phyloP scores from a whole-genome alignment of 257 asterid genomes.

The Solanum tarijense region DNA sequence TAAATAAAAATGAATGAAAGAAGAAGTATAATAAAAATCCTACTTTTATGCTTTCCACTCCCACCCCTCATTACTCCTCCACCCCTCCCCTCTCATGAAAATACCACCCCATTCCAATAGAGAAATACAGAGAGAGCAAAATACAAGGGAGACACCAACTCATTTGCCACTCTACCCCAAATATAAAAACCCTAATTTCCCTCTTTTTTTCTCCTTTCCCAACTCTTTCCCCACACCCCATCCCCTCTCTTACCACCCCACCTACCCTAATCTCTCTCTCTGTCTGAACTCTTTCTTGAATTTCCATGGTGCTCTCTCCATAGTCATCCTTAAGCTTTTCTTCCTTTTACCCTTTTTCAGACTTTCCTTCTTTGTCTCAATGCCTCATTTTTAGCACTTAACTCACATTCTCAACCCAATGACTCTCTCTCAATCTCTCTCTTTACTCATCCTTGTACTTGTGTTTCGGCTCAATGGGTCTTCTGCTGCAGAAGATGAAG shows the following conservation, averaged over 20 bases:
- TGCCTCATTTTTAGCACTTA: slow-evolving; percentile 35
- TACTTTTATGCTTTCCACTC: not conserved
- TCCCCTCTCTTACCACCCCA: not conserved
- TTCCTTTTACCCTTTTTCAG: not conserved
- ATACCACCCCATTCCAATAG: not conserved
- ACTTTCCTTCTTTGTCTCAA: slow-evolving; percentile 7
- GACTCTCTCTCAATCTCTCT: slow-evolving; percentile 4
- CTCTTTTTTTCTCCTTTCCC: slow-evolving; percentile 1
- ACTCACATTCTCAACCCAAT: not conserved
- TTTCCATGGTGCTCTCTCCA: not conserved
- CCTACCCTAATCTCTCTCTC: slow-evolving; percentile 5
- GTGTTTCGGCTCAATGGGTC: slow-evolving; percentile 16
- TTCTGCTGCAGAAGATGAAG: slow-evolving; percentile 35
- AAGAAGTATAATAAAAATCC: not conserved
- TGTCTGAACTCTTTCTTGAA: not conserved
- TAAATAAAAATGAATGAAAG: not conserved
- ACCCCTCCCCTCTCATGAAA: not conserved
- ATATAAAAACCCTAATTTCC: slow-evolving; percentile 41
- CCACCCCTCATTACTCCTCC: not conserved
- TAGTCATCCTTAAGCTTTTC: not conserved
- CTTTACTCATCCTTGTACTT: slow-evolving; percentile 10
- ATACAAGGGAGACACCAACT: slow-evolving; percentile 8
- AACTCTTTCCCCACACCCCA: not conserved
- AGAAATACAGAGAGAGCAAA: not conserved
- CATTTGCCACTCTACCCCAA: slow-evolving; percentile 12